Evolutionary conservation across 768 basidiomycete genomes (phyloP).

Genomic region (Boletales sp.): DNA sequence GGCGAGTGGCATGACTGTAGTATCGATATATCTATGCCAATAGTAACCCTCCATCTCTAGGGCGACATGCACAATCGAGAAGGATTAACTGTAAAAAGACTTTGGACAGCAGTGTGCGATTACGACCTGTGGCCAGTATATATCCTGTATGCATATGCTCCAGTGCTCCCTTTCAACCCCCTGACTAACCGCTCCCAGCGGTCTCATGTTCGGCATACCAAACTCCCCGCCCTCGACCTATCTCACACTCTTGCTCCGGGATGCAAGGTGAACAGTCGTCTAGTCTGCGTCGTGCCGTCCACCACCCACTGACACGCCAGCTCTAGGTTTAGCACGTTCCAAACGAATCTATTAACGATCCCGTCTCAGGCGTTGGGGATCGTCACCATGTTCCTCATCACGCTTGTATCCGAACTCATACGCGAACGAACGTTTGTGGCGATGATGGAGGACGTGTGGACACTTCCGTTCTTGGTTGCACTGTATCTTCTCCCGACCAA

Average conservation of each 20-base stretch:
- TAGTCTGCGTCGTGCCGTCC: background rate
- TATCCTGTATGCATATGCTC: slow-evolving; percentile 33
- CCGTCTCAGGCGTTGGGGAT: slow-evolving; percentile 51
- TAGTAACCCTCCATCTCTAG: background rate
- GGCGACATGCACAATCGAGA: slow-evolving; percentile 69
- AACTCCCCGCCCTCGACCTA: slow-evolving; percentile 47
- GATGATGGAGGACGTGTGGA: slow-evolving; percentile 56
- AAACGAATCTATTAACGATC: slow-evolving; percentile 58
- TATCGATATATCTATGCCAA: too few relatives aligned
- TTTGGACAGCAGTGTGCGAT: slow-evolving; percentile 55
- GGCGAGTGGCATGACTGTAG: slow-evolving; percentile 19
- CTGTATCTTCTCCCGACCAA: slow-evolving; percentile 46
- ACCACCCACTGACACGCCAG: background rate
- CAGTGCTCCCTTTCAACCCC: background rate
- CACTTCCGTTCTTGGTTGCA: slow-evolving; percentile 57
- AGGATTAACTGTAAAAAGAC: slow-evolving; percentile 44
- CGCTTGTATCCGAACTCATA: slow-evolving; percentile 48
- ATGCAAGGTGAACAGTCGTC: slow-evolving; percentile 40
- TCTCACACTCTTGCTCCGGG: slow-evolving; percentile 53
- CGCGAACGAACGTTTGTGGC: slow-evolving; percentile 53
- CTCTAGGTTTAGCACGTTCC: slow-evolving; percentile 53
- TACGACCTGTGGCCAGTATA: slow-evolving; percentile 69
- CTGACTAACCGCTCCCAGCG: slow-evolving; percentile 27
- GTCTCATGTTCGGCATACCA: slow-evolving; percentile 53
- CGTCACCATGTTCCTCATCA: slow-evolving; percentile 47